phyloP scores from a whole-genome alignment of 176 grass and related monocot genomes.

The Raddia guianensis region DNA sequence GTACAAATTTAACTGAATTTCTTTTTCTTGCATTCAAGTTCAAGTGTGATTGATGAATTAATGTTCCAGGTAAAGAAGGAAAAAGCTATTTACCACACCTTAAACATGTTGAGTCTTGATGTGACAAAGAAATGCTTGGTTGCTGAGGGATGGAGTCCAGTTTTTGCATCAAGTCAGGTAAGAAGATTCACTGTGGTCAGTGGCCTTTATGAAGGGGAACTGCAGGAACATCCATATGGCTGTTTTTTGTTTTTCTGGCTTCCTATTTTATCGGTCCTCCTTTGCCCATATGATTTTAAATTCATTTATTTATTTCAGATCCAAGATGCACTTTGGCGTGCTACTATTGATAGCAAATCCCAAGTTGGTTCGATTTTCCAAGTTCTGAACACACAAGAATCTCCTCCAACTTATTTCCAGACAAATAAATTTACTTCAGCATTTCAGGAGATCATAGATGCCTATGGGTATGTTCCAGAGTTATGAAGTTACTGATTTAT shows the following conservation, averaged over 20 bases:
- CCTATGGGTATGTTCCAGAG: conserved; percentile 70
- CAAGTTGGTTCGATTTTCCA: conserved; percentile 94
- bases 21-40: conserved; percentile 21
- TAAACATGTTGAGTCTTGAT: conserved; percentile 97
- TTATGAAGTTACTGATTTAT: neutral
- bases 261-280: neutral
- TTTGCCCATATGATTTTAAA: neutral
- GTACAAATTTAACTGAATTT: neutral
- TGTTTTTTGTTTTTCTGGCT: conserved; percentile 20
- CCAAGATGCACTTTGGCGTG: conserved; percentile 73
- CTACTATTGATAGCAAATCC: conserved; percentile 77
- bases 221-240: neutral
- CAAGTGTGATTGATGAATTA: conserved; percentile 26
- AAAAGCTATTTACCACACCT: conserved; percentile 91
- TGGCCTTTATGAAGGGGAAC: neutral
- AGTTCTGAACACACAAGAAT: conserved; percentile 82
- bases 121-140: conserved; percentile 98
- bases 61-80: conserved; percentile 76
- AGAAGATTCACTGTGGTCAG: neutral
- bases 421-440: conserved; percentile 85
- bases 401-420: conserved; percentile 87
- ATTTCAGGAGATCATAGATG: conserved; percentile 98
- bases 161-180: conserved; percentile 85
- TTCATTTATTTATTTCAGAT: conserved; percentile 53
- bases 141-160: conserved; percentile 93